Conservation (phyloP, 1,139 yeast genomes). For the Nakaseomyces kungkrabaensis region DNA sequence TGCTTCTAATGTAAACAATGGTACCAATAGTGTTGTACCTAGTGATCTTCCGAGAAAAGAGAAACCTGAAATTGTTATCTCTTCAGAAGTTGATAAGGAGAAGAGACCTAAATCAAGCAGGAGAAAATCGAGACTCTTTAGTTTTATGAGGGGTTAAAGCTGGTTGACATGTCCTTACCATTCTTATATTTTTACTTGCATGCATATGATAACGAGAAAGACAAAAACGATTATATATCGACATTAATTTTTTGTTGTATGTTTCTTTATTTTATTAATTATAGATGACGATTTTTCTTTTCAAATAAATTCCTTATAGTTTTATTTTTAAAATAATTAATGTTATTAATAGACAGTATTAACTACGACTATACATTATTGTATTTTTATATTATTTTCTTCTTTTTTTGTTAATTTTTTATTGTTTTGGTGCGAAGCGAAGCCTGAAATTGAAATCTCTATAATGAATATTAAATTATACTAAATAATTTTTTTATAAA, state of each 20-base stretch:
- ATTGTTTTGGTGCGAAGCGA: neutral
- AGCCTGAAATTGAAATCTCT: neutral
- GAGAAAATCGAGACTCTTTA: constrained; percentile 15
- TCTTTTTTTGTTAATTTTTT: neutral
- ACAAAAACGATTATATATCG: neutral
- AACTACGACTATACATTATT: neutral
- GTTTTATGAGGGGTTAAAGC: constrained; percentile 11
- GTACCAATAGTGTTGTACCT: neutral
- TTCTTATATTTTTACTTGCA: no score
- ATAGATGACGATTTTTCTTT: neutral
- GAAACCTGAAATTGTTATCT: neutral
- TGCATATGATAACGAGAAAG: no score
- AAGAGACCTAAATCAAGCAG: constrained; percentile 1
- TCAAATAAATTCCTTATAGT: neutral
- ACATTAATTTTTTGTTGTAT: neutral
- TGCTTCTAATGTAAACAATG: neutral
- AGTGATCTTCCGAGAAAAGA: neutral
- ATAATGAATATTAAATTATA: no score
- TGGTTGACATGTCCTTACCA: neutral
- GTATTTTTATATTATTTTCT: no score
- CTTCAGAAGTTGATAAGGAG: neutral
- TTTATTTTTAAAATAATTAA: no score
- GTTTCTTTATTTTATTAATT: neutral
- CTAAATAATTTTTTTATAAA: no score
- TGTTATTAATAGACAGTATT: neutral